Conservation (phyloP, 2,329 filamentous ascomycete genomes). For the Arthrocladium fulminans region DNA sequence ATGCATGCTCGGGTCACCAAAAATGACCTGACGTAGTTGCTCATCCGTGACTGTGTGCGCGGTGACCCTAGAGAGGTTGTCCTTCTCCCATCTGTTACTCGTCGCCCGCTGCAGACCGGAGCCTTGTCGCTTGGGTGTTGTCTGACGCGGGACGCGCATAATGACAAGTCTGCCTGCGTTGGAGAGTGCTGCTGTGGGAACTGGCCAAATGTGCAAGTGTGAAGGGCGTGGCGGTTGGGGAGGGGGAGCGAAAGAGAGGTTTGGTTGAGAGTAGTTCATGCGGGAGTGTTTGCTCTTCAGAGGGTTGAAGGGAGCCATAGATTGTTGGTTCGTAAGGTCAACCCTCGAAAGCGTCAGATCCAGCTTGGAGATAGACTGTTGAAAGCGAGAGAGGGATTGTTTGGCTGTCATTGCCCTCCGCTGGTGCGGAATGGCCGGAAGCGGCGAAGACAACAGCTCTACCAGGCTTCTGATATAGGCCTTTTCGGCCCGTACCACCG, state of each 20-base stretch:
- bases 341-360: constrained; percentile 9
- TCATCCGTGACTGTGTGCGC: constrained; percentile 61
- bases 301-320: not conserved
- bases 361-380: constrained; percentile 10
- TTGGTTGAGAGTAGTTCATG: constrained; percentile 16
- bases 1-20: constrained; percentile 74
- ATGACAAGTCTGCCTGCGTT: constrained; percentile 63
- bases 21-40: constrained; percentile 60
- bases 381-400: not conserved
- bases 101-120: constrained; percentile 35
- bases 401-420: not conserved
- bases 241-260: constrained; percentile 9
- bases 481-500: constrained; percentile 67
- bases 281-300: not conserved
- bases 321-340: not conserved
- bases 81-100: constrained; percentile 12
- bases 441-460: constrained; percentile 54
- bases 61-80: constrained; percentile 42
- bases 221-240: constrained; percentile 5
- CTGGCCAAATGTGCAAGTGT: constrained; percentile 44
- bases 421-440: not conserved
- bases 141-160: constrained; percentile 38
- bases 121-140: not conserved
- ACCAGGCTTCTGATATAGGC: constrained; percentile 64
- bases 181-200: constrained; percentile 58